phyloP scores from a whole-genome alignment of 2,329 filamentous ascomycete genomes.

The Seiridium cupressi region DNA sequence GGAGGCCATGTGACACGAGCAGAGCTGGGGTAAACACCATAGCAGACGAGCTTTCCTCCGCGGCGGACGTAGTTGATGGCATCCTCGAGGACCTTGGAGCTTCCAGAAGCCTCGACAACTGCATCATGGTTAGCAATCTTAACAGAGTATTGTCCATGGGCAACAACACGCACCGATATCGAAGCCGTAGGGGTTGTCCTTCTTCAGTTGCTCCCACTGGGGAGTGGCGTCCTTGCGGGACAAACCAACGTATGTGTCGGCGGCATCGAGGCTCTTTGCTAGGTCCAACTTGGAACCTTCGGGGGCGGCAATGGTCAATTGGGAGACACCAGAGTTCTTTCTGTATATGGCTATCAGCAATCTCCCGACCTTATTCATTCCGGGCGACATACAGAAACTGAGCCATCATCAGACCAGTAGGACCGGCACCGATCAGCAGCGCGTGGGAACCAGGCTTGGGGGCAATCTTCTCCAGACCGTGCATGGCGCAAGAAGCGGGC shows the following conservation, averaged over 20 bases:
- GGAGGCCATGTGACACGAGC: constrained; percentile 67
- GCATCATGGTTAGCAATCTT: constrained; percentile 15
- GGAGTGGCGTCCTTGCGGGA: constrained; percentile 52
- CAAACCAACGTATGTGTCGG: constrained; percentile 53
- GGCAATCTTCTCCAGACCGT: constrained; percentile 67
- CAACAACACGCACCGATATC: constrained; percentile 53
- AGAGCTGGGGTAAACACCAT: constrained; percentile 65
- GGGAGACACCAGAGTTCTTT: constrained; percentile 62
- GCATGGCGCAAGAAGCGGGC: constrained; percentile 69
- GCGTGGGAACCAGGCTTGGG: constrained; percentile 65
- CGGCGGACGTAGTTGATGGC: constrained; percentile 70
- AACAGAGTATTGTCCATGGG: background rate
- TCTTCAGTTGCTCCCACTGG: constrained; percentile 62
- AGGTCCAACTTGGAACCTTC: constrained; percentile 70
- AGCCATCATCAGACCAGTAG: constrained; percentile 57
- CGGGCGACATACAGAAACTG: constrained; percentile 24
- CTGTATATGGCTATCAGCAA: constrained; percentile 2
- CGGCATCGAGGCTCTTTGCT: constrained; percentile 55
- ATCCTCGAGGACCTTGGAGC: constrained; percentile 66
- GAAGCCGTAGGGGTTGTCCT: constrained; percentile 69
- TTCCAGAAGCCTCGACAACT: constrained; percentile 69
- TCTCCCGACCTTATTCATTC: constrained; percentile 1
- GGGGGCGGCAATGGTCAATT: constrained; percentile 68
- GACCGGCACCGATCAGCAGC: constrained; percentile 65
- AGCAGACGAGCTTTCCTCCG: constrained; percentile 70